Evolutionary conservation across 345 rosid genomes (phyloP).

Genomic region (Ceriops zippeliana): DNA sequence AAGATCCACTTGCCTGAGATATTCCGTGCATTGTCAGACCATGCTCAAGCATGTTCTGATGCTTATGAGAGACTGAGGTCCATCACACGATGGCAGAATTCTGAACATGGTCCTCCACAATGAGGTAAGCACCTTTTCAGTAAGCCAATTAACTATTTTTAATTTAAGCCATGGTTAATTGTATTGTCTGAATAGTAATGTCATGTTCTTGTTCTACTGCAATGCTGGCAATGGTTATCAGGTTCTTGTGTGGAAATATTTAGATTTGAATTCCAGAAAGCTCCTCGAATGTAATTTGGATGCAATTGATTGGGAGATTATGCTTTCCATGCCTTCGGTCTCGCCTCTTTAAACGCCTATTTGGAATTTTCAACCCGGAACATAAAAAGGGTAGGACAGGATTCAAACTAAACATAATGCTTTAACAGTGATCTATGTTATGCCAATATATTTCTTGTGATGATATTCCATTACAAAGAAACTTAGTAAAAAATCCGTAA

Average conservation of each 20-base stretch:
- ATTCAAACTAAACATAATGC: no score
- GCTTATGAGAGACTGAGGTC: conserved; percentile 59
- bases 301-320: no score
- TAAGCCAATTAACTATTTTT: conserved; percentile 11
- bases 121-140: conserved; percentile 1
- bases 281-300: no score
- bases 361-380: no score
- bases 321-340: no score
- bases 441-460: no score
- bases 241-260: not conserved
- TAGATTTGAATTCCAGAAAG: not conserved
- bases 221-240: not conserved
- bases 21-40: conserved; percentile 74
- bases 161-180: not conserved
- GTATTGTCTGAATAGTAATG: not conserved
- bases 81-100: conserved; percentile 34
- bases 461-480: no score
- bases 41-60: conserved; percentile 61
- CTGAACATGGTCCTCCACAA: conserved; percentile 21
- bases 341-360: no score
- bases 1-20: conserved; percentile 80
- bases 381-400: no score
- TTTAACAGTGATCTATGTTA: no score
- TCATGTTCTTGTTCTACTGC: not conserved
- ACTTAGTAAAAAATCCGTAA: no score